A percentile compares a stretch with the other conserved stretches of the same genome.
Conservation (phyloP, 768 basidiomycete genomes). For the Trametes elegans region DNA sequence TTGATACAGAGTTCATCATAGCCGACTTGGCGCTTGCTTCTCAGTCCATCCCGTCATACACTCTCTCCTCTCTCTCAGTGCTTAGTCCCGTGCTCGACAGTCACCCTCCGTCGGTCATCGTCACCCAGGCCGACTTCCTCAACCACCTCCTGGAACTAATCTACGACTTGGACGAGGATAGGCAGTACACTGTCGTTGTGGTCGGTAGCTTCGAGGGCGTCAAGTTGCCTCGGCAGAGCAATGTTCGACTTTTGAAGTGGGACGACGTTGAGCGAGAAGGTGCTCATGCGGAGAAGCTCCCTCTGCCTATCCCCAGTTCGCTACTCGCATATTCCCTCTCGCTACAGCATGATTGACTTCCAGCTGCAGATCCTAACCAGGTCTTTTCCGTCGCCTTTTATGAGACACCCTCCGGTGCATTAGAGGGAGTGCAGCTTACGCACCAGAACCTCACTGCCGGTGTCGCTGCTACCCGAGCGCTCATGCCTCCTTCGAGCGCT, state of each 20-base stretch:
- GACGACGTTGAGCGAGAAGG: conserved; percentile 71
- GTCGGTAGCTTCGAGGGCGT: conserved; percentile 60
- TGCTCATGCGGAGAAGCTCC: conserved; percentile 43
- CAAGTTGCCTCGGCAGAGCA: conserved; percentile 45
- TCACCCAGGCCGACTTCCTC: conserved; percentile 66
- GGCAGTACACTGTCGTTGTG: conserved; percentile 60
- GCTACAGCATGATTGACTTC: conserved; percentile 1
- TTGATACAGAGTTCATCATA: conserved; percentile 69
- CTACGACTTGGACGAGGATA: conserved; percentile 53
- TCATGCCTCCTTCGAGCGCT: conserved; percentile 72
- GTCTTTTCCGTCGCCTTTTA: conserved; percentile 71
- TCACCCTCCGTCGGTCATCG: conserved; percentile 70
- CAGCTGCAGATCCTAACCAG: conserved; percentile 50
- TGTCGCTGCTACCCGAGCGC: conserved; percentile 71
- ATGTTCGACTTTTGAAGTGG: conserved; percentile 62
- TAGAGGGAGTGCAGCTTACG: conserved; percentile 66
- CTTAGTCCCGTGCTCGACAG: conserved; percentile 63
- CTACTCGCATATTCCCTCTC: conserved; percentile 11
- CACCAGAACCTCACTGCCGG: conserved; percentile 89
- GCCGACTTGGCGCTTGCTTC: conserved; percentile 76
- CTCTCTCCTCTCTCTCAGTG: conserved; percentile 55
- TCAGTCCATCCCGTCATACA: conserved; percentile 67
- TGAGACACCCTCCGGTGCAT: conserved; percentile 46
- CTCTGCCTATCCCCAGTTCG: conserved; percentile 54
- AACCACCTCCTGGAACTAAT: conserved; percentile 69